Percentiles rank a stretch among this genome's conserved stretches.
phyloP scores from a whole-genome alignment of 2,329 filamentous ascomycete genomes.

The Arthrocladium fulminans region DNA sequence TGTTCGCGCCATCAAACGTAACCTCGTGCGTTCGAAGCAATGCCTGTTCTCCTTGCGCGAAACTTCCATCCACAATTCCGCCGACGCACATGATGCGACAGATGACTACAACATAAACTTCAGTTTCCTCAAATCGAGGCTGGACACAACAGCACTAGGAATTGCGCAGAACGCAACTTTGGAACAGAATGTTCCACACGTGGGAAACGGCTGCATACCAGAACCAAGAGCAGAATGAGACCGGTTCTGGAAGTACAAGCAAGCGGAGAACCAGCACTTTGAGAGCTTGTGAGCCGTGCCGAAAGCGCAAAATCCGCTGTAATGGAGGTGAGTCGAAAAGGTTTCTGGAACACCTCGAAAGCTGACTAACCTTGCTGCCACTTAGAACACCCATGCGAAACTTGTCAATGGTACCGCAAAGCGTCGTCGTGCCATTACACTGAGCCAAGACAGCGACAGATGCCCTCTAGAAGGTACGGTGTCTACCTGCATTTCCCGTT shows the following conservation, averaged over 20 bases:
- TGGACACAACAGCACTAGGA: no score
- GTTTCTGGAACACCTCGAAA: not conserved
- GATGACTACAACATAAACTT: no score
- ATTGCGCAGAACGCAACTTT: no score
- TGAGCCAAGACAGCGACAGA: constrained; percentile 66
- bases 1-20: not conserved
- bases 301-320: constrained; percentile 74
- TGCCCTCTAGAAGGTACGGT: constrained; percentile 66
- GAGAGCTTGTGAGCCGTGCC: constrained; percentile 63
- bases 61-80: not conserved
- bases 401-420: constrained; percentile 72
- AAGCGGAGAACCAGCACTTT: constrained; percentile 33
- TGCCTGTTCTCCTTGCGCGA: not conserved
- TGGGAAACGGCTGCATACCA: constrained; percentile 35
- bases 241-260: constrained; percentile 26
- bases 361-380: not conserved
- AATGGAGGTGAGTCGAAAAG: constrained; percentile 49
- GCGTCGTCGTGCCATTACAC: constrained; percentile 73
- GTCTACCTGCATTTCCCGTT: constrained; percentile 4
- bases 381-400: constrained; percentile 59
- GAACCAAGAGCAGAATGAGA: constrained; percentile 22
- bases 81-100: not conserved
- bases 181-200: constrained; percentile 33
- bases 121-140: no score
- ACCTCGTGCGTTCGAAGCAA: not conserved